These are phyloP conservation scores for Aspergillus ruber DNA, from an alignment of 2,329 filamentous ascomycete genomes.

Conservation along the genomic window DNA sequence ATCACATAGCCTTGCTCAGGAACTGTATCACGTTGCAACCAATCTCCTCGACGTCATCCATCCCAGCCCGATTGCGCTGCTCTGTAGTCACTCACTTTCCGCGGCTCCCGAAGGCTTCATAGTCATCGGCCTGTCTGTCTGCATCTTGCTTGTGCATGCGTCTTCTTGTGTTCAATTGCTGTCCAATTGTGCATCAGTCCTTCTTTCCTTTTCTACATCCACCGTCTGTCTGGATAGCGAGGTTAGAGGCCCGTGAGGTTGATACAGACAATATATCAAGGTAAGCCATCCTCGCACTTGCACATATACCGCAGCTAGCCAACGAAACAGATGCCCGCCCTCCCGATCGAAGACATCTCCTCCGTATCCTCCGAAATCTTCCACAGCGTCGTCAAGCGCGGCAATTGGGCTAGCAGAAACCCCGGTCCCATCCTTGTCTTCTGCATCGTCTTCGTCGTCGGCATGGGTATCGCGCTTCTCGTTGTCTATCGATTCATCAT, in stretches of 20 bases:
- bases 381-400: conserved; percentile 30
- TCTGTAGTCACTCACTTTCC: background rate
- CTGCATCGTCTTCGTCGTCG: conserved; percentile 54
- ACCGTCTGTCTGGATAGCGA: background rate
- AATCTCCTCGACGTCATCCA: background rate
- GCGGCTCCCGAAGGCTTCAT: background rate
- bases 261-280: background rate
- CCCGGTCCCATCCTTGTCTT: conserved; percentile 59
- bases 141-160: background rate
- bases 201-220: background rate
- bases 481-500: conserved; percentile 44
- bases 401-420: conserved; percentile 53
- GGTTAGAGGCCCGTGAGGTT: too few relatives aligned
- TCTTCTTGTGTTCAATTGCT: background rate
- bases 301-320: background rate
- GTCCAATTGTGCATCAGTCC: background rate
- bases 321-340: conserved; percentile 18
- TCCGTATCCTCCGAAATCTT: conserved; percentile 3
- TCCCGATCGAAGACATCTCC: conserved; percentile 4
- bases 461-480: conserved; percentile 44
- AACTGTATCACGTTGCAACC: background rate
- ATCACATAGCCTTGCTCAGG: background rate
- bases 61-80: background rate
- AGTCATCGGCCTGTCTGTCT: background rate
- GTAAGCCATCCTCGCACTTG: background rate